phyloP scores from a whole-genome alignment of 1,284 basidiomycete species.

The Ustilago bromivora region DNA sequence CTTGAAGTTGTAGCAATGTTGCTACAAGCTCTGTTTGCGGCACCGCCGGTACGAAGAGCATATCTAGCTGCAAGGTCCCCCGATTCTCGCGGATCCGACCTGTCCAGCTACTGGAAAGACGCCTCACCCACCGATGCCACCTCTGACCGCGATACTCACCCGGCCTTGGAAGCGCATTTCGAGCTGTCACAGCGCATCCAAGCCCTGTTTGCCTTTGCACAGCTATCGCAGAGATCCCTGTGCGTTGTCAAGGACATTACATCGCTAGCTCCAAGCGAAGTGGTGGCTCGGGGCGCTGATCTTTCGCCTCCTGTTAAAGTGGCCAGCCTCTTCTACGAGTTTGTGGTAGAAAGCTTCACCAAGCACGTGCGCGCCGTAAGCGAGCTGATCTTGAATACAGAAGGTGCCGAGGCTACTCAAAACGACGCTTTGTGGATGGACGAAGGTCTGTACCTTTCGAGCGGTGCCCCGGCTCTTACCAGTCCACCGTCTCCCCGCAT shows the following conservation, averaged over 20 bases:
- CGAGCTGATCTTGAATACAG: constrained; percentile 20
- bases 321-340: constrained; percentile 38
- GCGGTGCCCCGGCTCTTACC: constrained; percentile 31
- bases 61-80: constrained; percentile 25
- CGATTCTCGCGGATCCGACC: constrained; percentile 31
- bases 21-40: constrained; percentile 42
- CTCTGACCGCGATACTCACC: not conserved
- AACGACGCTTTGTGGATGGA: constrained; percentile 39
- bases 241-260: constrained; percentile 47
- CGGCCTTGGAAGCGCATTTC: constrained; percentile 20
- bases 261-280: constrained; percentile 29
- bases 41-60: constrained; percentile 31
- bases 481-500: constrained; percentile 16
- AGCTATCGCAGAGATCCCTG: constrained; percentile 25
- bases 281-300: constrained; percentile 32
- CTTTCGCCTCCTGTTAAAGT: constrained; percentile 24
- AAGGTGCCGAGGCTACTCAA: constrained; percentile 4
- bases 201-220: constrained; percentile 48
- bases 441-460: constrained; percentile 27
- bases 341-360: constrained; percentile 27
- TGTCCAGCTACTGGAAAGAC: constrained; percentile 51
- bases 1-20: constrained; percentile 39
- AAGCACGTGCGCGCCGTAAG: constrained; percentile 26
- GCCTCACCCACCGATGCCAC: constrained; percentile 18
- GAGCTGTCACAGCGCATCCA: constrained; percentile 42